Conservation (phyloP, 2,329 filamentous ascomycete species). For the Verticillium klebahnii region DNA sequence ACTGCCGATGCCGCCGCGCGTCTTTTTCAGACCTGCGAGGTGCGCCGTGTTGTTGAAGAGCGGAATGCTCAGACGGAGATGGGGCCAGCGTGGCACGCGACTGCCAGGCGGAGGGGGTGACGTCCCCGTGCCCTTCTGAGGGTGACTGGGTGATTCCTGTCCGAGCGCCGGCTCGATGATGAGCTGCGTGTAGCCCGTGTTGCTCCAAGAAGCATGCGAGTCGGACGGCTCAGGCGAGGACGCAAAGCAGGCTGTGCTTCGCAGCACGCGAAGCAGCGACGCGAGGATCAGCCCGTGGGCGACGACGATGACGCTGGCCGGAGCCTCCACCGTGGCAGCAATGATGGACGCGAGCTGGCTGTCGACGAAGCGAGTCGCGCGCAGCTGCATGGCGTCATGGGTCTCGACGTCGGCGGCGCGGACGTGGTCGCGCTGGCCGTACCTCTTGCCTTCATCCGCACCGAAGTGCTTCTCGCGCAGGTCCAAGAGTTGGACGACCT, state of each 20-base stretch:
- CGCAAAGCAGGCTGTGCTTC: slow-evolving; percentile 11
- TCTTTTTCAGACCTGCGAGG: slow-evolving; percentile 69
- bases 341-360: slow-evolving; percentile 54
- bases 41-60: slow-evolving; percentile 68
- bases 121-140: not conserved
- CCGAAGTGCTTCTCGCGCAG: slow-evolving; percentile 75
- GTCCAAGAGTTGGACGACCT: slow-evolving; percentile 36
- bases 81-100: slow-evolving; percentile 32
- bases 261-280: slow-evolving; percentile 56
- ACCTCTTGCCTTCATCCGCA: slow-evolving; percentile 61
- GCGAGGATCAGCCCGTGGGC: slow-evolving; percentile 81
- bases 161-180: not conserved
- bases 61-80: slow-evolving; percentile 42
- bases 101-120: not conserved
- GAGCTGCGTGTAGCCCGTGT: slow-evolving; percentile 44
- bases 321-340: slow-evolving; percentile 12
- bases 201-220: slow-evolving; percentile 40
- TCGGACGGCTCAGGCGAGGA: slow-evolving; percentile 15
- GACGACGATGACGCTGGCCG: slow-evolving; percentile 55
- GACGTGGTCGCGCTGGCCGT: slow-evolving; percentile 22
- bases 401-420: slow-evolving; percentile 53
- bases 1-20: slow-evolving; percentile 77
- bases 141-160: not conserved
- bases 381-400: slow-evolving; percentile 57
- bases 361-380: slow-evolving; percentile 64